Conservation (phyloP, 2,329 filamentous ascomycete species). For the Fusarium domesticum region DNA sequence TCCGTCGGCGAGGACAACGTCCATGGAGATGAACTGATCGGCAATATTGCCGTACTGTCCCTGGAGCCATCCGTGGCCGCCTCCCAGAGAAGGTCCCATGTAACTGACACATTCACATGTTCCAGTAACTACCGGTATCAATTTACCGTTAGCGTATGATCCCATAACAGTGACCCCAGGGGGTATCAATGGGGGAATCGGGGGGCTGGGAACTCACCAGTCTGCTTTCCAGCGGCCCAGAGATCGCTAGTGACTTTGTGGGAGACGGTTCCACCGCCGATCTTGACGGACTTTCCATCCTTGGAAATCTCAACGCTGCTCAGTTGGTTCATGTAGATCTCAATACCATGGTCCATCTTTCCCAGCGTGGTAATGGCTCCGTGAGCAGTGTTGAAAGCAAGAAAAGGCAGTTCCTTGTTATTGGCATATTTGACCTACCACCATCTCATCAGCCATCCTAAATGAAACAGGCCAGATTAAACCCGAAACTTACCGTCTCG, state of each 20-base stretch:
- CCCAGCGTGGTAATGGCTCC: constrained; percentile 49
- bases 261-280: constrained; percentile 47
- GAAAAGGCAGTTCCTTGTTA: constrained; percentile 45
- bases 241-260: constrained; percentile 47
- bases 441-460: neutral
- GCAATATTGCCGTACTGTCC: constrained; percentile 31
- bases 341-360: constrained; percentile 47
- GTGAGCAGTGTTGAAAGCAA: constrained; percentile 52
- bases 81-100: constrained; percentile 31
- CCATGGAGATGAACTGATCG: constrained; percentile 34
- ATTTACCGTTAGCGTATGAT: neutral
- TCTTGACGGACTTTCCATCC: constrained; percentile 44
- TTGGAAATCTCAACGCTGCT: constrained; percentile 40
- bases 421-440: constrained; percentile 43
- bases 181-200: too few species aligned
- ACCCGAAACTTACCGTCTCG: constrained; percentile 38
- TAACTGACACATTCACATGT: constrained; percentile 30
- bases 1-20: constrained; percentile 35
- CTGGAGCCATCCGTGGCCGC: constrained; percentile 32
- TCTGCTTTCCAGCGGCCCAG: constrained; percentile 51
- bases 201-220: constrained; percentile 32
- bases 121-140: constrained; percentile 24
- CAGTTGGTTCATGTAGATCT: constrained; percentile 47
- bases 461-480: neutral
- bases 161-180: too few species aligned